phyloP scores from a whole-genome alignment of 1,284 basidiomycete species.

The Pseudozyma sp. region DNA sequence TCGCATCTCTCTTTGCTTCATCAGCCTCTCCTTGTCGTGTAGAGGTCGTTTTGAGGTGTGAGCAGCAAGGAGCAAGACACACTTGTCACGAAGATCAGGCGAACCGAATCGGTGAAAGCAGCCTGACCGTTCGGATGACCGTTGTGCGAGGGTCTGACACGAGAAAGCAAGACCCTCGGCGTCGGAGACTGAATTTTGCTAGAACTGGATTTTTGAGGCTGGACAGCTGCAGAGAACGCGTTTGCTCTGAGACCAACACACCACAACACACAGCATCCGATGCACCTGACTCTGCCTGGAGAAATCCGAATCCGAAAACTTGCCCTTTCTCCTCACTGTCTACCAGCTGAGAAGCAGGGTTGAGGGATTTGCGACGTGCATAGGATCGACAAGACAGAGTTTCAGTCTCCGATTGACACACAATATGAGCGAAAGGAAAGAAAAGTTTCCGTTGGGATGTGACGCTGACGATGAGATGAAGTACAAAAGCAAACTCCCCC shows the following conservation, averaged over 20 bases:
- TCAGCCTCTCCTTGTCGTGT: too few relatives aligned
- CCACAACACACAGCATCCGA: neutral
- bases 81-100: too few relatives aligned
- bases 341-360: neutral
- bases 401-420: neutral
- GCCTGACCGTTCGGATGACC: too few relatives aligned
- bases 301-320: too few relatives aligned
- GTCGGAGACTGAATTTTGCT: constrained; percentile 13
- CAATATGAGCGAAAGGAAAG: neutral
- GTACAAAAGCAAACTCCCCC: too few relatives aligned
- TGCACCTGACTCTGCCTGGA: too few relatives aligned
- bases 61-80: too few relatives aligned
- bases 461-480: neutral
- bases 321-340: too few relatives aligned
- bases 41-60: too few relatives aligned
- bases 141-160: neutral
- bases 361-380: constrained; percentile 2
- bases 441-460: neutral
- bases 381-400: constrained; percentile 1
- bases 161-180: constrained; percentile 1
- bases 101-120: too few relatives aligned
- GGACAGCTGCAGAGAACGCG: too few relatives aligned
- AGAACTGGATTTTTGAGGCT: neutral
- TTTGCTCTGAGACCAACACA: constrained; percentile 11
- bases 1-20: too few relatives aligned